phyloP scores from a whole-genome alignment of 768 basidiomycete species.

The Suillus luteus region DNA sequence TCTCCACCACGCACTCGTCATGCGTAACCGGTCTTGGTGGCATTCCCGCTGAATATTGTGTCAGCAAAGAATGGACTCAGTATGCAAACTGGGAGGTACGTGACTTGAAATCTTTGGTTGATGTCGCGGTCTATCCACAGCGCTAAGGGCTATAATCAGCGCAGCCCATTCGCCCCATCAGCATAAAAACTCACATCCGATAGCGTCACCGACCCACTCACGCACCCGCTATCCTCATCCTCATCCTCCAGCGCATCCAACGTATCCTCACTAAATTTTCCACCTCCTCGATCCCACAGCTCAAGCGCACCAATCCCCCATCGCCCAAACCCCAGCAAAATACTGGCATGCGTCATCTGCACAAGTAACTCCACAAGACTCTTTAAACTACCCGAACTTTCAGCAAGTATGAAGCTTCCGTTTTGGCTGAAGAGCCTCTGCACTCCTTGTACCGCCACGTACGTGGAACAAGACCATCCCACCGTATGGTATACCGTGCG shows the following conservation, averaged over 20 bases:
- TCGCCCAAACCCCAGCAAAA: slow-evolving; percentile 82
- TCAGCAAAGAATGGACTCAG: slow-evolving; percentile 84
- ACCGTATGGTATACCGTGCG: too few relatives aligned
- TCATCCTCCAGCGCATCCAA: slow-evolving; percentile 50
- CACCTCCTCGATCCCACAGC: slow-evolving; percentile 86
- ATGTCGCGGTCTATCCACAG: slow-evolving; percentile 16
- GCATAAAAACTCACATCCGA: neutral
- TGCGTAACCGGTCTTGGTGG: slow-evolving; percentile 15
- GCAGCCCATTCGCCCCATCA: neutral
- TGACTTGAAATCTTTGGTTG: neutral
- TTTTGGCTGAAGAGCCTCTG: slow-evolving; percentile 67
- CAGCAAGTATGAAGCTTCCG: slow-evolving; percentile 72
- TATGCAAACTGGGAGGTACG: slow-evolving; percentile 85
- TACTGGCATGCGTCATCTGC: slow-evolving; percentile 85
- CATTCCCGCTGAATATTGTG: slow-evolving; percentile 8
- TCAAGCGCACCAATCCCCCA: slow-evolving; percentile 79
- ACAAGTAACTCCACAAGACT: slow-evolving; percentile 85
- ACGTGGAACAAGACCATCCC: too few relatives aligned
- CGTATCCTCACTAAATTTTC: slow-evolving; percentile 74
- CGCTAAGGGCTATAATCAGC: too few relatives aligned
- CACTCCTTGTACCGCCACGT: slow-evolving; percentile 42
- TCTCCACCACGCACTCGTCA: slow-evolving; percentile 20
- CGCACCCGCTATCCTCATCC: slow-evolving; percentile 30
- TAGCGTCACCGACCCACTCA: neutral
- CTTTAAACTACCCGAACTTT: slow-evolving; percentile 91